Evolutionary conservation across 2,329 filamentous ascomycete species (phyloP).

Genomic region (Fulvia fulva): DNA sequence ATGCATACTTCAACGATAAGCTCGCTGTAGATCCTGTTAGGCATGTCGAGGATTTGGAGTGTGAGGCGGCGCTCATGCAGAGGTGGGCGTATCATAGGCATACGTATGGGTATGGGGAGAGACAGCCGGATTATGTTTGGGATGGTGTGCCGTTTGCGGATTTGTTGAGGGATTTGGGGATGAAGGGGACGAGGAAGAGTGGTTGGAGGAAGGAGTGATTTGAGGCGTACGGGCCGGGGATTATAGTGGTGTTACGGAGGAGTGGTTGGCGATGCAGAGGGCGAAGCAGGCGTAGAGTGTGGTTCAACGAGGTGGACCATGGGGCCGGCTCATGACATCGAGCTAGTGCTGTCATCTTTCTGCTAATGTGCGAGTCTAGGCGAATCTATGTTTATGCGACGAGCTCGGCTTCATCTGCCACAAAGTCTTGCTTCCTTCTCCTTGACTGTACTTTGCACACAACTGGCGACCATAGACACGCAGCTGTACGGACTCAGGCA

Average conservation of each 20-base stretch:
- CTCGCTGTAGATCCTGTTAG: conserved; percentile 2
- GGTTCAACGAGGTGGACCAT: no score
- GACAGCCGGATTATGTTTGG: conserved; percentile 11
- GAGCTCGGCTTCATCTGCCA: no score
- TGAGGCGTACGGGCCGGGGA: conserved; percentile 12
- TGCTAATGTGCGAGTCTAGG: no score
- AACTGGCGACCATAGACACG: no score
- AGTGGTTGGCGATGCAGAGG: conserved; percentile 13
- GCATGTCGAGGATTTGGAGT: not conserved
- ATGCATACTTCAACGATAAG: conserved; percentile 13
- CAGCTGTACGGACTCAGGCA: no score
- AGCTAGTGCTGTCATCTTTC: no score
- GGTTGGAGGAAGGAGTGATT: conserved; percentile 11
- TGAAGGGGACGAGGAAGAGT: conserved; percentile 8
- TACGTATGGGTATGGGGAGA: conserved; percentile 10
- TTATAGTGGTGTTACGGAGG: conserved; percentile 11
- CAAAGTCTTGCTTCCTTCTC: no score
- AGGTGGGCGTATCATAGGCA: conserved; percentile 12
- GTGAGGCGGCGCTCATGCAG: conserved; percentile 5
- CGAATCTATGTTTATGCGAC: no score
- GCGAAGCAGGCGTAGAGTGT: no score
- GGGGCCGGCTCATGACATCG: no score
- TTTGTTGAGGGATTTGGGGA: conserved; percentile 12
- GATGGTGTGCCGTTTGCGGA: conserved; percentile 13
- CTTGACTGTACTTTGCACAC: no score